A percentile compares a stretch with the other conserved stretches of the same genome.
phyloP scores from a whole-genome alignment of 345 rosid species.

The Corchorus capsularis region DNA sequence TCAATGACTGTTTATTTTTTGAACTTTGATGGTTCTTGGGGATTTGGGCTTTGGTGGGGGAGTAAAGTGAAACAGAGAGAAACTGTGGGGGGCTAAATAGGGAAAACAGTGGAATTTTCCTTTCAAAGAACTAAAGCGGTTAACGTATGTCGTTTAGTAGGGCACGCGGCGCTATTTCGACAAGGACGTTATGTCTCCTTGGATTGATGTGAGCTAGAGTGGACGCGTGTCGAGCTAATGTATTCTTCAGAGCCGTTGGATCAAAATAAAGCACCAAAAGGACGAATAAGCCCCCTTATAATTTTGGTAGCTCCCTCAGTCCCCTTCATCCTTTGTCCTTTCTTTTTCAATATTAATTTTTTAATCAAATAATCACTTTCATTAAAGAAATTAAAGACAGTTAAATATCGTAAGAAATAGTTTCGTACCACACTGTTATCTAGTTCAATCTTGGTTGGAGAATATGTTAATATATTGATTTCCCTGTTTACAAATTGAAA shows the following conservation, averaged over 20 bases:
- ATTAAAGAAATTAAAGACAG: no score
- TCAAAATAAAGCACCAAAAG: not conserved
- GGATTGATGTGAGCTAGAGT: not conserved
- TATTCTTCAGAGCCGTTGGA: not conserved
- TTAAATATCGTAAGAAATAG: no score
- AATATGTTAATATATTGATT: no score
- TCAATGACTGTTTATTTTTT: not conserved
- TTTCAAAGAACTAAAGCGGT: not conserved
- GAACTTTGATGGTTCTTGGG: not conserved
- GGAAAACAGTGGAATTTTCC: conserved; percentile 5
- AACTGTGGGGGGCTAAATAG: not conserved
- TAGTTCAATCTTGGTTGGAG: no score
- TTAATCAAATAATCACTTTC: no score
- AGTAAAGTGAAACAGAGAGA: not conserved
- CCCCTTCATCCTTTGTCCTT: not conserved
- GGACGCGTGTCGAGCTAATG: not conserved
- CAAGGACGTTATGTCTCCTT: not conserved
- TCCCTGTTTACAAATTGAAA: no score
- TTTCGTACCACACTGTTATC: no score
- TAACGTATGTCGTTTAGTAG: conserved; percentile 12
- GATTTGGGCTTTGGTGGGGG: not conserved
- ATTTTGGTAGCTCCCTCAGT: not conserved
- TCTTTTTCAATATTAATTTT: not conserved
- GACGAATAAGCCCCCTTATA: not conserved
- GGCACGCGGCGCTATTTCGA: conserved; percentile 16